phyloP scores from a whole-genome alignment of 164 flowering plant species.

The Chloranthus sessilifolius region DNA sequence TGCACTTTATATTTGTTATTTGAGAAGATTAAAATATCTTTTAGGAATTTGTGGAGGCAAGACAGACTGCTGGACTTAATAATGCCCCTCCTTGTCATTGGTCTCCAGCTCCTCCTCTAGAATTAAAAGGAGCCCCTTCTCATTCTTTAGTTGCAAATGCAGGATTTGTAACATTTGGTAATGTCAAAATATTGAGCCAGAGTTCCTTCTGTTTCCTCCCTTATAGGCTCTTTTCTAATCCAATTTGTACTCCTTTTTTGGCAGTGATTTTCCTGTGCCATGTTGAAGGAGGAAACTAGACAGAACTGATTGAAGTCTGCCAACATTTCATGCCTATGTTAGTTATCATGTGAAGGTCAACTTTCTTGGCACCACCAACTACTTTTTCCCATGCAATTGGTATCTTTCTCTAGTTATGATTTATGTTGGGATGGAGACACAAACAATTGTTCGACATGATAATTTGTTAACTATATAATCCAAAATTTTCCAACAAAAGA shows the following conservation, averaged over 20 bases:
- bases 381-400: too few relatives aligned
- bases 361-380: too few relatives aligned
- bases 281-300: conserved; percentile 87
- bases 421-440: too few relatives aligned
- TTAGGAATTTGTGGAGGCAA: conserved; percentile 94
- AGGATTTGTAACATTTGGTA: conserved; percentile 95
- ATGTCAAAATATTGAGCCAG: conserved; percentile 2
- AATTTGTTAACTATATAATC: too few relatives aligned
- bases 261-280: conserved; percentile 90
- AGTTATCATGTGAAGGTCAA: conserved; percentile 95
- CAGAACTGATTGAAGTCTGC: conserved; percentile 81
- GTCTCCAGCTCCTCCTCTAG: conserved; percentile 80
- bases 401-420: too few relatives aligned
- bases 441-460: too few relatives aligned
- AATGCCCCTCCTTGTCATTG: conserved; percentile 86
- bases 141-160: conserved; percentile 83
- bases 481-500: too few relatives aligned
- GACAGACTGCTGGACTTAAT: conserved; percentile 76
- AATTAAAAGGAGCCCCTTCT: conserved; percentile 54
- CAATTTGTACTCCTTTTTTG: conserved; percentile 12
- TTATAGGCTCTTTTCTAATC: conserved; percentile 1
- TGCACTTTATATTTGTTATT: too few relatives aligned
- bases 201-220: neutral
- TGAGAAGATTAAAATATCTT: too few relatives aligned
- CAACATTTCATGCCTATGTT: conserved; percentile 94